These are phyloP conservation scores for Colletotrichum simmondsii DNA, from an alignment of 2,329 filamentous ascomycete species.

Conservation along the genomic window DNA sequence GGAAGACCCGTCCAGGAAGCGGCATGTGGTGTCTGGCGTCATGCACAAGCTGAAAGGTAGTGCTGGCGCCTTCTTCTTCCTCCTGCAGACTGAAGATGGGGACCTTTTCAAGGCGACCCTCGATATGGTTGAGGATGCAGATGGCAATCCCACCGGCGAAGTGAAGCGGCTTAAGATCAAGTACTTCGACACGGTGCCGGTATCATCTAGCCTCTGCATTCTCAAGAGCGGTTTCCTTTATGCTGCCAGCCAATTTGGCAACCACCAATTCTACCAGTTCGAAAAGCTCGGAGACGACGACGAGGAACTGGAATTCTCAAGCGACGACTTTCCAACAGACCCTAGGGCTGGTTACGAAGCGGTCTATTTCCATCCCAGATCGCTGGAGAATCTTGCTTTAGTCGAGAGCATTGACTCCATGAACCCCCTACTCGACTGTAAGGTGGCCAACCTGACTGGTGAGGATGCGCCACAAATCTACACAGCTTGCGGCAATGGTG, in stretches of 20 bases:
- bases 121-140: conserved; percentile 86
- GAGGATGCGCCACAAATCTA: conserved; percentile 98
- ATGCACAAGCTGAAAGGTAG: conserved; percentile 93
- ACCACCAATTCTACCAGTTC: conserved; percentile 96
- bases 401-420: conserved; percentile 88
- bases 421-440: conserved; percentile 91
- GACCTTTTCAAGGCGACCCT: conserved; percentile 97
- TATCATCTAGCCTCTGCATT: conserved; percentile 89
- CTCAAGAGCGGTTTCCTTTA: conserved; percentile 96
- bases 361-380: conserved; percentile 85
- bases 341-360: conserved; percentile 77
- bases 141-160: conserved; percentile 82
- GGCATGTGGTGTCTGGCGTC: conserved; percentile 88
- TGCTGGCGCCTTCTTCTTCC: conserved; percentile 92
- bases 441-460: conserved; percentile 88
- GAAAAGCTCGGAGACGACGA: conserved; percentile 97
- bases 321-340: conserved; percentile 84
- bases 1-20: conserved; percentile 91
- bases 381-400: conserved; percentile 82
- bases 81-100: conserved; percentile 96
- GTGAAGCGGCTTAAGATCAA: conserved; percentile 90
- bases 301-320: conserved; percentile 86
- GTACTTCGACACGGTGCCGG: conserved; percentile 96
- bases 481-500: conserved; percentile 87
- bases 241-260: conserved; percentile 90